Conservation (phyloP, 495 filamentous ascomycete genomes). For the Aspergillus hancockii region DNA sequence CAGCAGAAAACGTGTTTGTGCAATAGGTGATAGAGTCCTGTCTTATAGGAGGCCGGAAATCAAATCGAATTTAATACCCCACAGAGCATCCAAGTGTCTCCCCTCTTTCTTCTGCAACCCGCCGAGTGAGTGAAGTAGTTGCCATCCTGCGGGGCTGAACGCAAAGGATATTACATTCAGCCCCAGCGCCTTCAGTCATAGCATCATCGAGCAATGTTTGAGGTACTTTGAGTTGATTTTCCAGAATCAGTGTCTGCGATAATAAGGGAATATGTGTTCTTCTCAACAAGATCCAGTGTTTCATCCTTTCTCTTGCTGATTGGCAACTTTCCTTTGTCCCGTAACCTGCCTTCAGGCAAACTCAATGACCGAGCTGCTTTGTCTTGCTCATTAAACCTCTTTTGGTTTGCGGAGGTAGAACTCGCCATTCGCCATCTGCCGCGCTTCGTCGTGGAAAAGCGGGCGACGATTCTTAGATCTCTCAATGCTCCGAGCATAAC, state of each 20-base stretch:
- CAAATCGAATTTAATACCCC: constrained; percentile 57
- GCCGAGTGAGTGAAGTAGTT: constrained; percentile 52
- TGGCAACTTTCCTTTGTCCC: constrained; percentile 32
- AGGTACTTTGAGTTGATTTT: constrained; percentile 63
- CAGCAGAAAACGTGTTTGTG: constrained; percentile 57
- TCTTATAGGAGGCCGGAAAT: constrained; percentile 24
- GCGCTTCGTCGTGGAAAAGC: background rate
- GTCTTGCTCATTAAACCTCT: background rate
- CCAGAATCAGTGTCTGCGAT: constrained; percentile 60
- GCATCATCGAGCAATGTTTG: constrained; percentile 59
- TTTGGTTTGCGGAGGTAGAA: background rate
- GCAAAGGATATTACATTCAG: constrained; percentile 42
- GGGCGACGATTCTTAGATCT: background rate
- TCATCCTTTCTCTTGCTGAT: constrained; percentile 46
- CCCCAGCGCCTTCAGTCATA: constrained; percentile 26
- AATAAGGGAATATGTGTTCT: constrained; percentile 53
- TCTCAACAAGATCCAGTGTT: constrained; percentile 49
- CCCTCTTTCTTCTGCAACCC: constrained; percentile 56
- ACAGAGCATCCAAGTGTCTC: constrained; percentile 50
- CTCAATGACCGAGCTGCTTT: background rate
- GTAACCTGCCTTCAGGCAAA: background rate
- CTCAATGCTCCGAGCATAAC: constrained; percentile 3
- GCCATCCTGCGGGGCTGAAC: constrained; percentile 61
- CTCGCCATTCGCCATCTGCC: background rate
- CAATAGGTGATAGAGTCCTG: constrained; percentile 57